These are phyloP conservation scores for Lasiosphaeria ovina DNA, from an alignment of 495 filamentous ascomycete species.

Conservation along the genomic window DNA sequence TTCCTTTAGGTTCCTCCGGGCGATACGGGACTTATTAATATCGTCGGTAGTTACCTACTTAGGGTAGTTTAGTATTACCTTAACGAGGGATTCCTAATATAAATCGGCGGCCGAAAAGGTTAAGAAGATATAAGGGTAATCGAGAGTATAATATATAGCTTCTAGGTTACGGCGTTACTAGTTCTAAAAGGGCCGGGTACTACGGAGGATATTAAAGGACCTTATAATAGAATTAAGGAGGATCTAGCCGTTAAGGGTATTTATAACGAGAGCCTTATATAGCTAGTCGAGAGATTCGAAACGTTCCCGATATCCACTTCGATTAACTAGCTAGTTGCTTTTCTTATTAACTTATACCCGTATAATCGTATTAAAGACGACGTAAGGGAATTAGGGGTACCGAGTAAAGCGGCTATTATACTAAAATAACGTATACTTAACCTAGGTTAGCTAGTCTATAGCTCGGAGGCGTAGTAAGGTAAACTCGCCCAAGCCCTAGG, in stretches of 20 bases:
- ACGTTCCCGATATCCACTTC: not conserved
- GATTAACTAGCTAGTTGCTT: not conserved
- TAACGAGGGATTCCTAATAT: not conserved
- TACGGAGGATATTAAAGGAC: not conserved
- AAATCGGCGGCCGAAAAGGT: not conserved
- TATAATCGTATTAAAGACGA: not conserved
- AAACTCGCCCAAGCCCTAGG: not conserved
- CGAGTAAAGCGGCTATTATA: not conserved
- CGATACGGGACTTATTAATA: not conserved
- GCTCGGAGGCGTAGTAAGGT: not conserved
- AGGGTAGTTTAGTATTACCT: not conserved
- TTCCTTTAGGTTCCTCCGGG: not conserved
- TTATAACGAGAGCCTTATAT: not conserved
- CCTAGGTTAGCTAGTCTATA: not conserved
- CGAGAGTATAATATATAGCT: not conserved
- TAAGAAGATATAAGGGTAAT: not conserved
- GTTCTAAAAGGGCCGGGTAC: not conserved
- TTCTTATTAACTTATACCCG: not conserved
- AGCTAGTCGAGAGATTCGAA: not conserved
- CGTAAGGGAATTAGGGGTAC: not conserved
- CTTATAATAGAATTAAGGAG: not conserved
- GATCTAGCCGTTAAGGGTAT: not conserved
- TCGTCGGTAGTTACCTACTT: not conserved
- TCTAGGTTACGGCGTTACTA: not conserved
- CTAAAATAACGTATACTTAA: not conserved